Evolutionary conservation across 192 early-diverging fungal species (phyloP).

Genomic region (Bifiguratus adelaidae): DNA sequence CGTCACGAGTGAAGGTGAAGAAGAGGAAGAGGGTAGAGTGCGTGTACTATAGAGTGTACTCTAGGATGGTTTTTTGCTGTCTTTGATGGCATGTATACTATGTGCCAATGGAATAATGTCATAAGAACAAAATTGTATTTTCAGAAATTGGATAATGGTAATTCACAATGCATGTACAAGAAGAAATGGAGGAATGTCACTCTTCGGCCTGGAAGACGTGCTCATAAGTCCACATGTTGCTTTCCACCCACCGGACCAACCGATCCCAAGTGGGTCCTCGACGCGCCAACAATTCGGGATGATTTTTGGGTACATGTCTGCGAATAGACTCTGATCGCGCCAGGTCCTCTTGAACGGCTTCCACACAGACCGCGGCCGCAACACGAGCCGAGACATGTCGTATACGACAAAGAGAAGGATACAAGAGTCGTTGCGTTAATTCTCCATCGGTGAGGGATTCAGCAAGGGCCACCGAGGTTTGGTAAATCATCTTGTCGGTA

Average conservation of each 20-base stretch:
- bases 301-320: not conserved
- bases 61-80: too few species aligned
- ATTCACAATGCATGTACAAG: too few species aligned
- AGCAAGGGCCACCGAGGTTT: slow-evolving; percentile 69
- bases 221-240: slow-evolving; percentile 16
- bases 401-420: slow-evolving; percentile 78
- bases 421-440: slow-evolving; percentile 56
- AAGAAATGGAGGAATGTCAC: too few species aligned
- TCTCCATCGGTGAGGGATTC: slow-evolving; percentile 63
- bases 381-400: slow-evolving; percentile 75
- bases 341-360: slow-evolving; percentile 9
- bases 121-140: not conserved
- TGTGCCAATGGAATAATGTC: slow-evolving; percentile 3
- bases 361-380: slow-evolving; percentile 62
- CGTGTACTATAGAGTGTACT: too few species aligned
- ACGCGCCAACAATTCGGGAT: not conserved
- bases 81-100: not conserved
- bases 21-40: not conserved
- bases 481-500: slow-evolving; percentile 75
- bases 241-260: slow-evolving; percentile 8
- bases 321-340: slow-evolving; percentile 1
- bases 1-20: not conserved
- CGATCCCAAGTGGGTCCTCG: slow-evolving; percentile 1
- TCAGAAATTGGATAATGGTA: too few species aligned
- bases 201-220: not conserved